Conservation (phyloP, 257 asterid genomes). For the Solanum dulcamara region DNA sequence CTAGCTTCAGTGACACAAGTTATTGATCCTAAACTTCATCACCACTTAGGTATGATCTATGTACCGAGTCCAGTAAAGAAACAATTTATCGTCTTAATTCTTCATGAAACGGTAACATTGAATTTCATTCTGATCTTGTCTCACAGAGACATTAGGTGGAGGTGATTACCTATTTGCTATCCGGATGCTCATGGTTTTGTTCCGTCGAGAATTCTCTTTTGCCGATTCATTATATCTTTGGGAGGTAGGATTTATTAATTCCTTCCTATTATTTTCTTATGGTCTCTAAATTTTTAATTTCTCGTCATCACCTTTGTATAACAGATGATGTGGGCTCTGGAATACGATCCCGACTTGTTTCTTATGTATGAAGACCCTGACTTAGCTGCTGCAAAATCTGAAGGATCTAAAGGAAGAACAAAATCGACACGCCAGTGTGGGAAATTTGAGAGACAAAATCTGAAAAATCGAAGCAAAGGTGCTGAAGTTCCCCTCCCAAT, state of each 20-base stretch:
- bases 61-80: background rate
- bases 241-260: slow-evolving; percentile 47
- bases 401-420: slow-evolving; percentile 42
- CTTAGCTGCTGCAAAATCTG: slow-evolving; percentile 27
- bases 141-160: slow-evolving; percentile 75
- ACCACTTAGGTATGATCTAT: slow-evolving; percentile 75
- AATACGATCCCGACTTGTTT: slow-evolving; percentile 67
- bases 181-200: slow-evolving; percentile 94
- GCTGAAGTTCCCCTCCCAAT: slow-evolving; percentile 57
- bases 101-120: background rate
- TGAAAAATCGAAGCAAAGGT: slow-evolving; percentile 34
- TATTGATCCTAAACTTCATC: slow-evolving; percentile 90
- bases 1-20: slow-evolving; percentile 85
- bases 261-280: background rate
- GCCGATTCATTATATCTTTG: slow-evolving; percentile 83
- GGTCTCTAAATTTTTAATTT: background rate
- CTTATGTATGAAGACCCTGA: slow-evolving; percentile 46
- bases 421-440: slow-evolving; percentile 58
- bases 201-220: slow-evolving; percentile 92
- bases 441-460: slow-evolving; percentile 60
- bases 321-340: slow-evolving; percentile 98
- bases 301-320: background rate
- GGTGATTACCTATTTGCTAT: slow-evolving; percentile 90
- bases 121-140: slow-evolving; percentile 5
- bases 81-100: background rate